These are phyloP conservation scores for Kickxella alabastrina DNA, from an alignment of 192 early-diverging fungal genomes.

Conservation along the genomic window DNA sequence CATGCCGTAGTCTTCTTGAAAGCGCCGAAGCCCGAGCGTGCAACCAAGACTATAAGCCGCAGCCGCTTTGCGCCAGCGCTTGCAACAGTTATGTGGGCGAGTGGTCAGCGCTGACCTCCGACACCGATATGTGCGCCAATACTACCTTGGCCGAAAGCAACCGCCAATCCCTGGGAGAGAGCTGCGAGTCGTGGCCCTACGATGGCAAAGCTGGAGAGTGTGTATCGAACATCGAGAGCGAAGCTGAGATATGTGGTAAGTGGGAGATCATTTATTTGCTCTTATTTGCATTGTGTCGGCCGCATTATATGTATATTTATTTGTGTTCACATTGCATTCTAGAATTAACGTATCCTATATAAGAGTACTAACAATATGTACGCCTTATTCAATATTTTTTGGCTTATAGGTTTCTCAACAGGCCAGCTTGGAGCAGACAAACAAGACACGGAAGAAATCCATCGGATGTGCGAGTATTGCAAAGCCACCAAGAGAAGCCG, in stretches of 20 bases:
- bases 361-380: too few relatives aligned
- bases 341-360: too few relatives aligned
- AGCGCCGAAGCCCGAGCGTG: conserved; percentile 20
- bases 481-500: too few relatives aligned
- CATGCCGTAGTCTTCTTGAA: conserved; percentile 38
- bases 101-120: conserved; percentile 21
- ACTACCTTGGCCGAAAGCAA: conserved; percentile 13
- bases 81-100: conserved; percentile 16
- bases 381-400: too few relatives aligned
- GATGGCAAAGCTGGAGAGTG: conserved; percentile 14
- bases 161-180: conserved; percentile 12
- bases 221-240: conserved; percentile 20
- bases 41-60: conserved; percentile 13
- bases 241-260: conserved; percentile 29
- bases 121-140: conserved; percentile 19
- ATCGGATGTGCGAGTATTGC: too few relatives aligned
- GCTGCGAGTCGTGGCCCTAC: conserved; percentile 27
- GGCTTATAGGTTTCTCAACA: too few relatives aligned
- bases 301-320: too few relatives aligned
- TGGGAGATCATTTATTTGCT: too few relatives aligned
- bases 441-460: too few relatives aligned
- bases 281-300: too few relatives aligned
- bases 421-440: too few relatives aligned
- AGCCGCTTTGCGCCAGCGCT: conserved; percentile 13
- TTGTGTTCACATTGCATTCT: too few relatives aligned